phyloP scores from a whole-genome alignment of 352 stramenopile species.

The Detonula confervacea region DNA sequence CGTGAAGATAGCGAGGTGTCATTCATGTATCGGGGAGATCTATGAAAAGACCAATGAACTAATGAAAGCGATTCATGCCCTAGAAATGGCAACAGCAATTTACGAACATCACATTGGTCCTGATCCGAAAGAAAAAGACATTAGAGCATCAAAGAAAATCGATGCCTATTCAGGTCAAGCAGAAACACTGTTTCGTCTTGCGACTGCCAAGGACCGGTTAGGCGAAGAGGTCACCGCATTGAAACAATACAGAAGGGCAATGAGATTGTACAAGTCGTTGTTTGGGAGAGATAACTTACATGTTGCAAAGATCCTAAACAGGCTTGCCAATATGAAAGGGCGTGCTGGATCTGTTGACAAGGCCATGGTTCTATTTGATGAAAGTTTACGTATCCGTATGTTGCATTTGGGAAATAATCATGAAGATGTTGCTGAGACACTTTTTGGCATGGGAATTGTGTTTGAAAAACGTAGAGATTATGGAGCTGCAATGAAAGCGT shows the following conservation, averaged over 20 bases:
- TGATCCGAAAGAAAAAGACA: conserved; percentile 61
- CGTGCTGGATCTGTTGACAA: conserved; percentile 65
- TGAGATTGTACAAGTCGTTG: conserved; percentile 65
- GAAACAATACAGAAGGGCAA: conserved; percentile 62
- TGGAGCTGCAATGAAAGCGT: conserved; percentile 67
- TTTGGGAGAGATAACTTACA: conserved; percentile 60
- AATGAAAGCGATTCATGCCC: conserved; percentile 44
- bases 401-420: conserved; percentile 70
- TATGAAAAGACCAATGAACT: conserved; percentile 67
- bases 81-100: conserved; percentile 57
- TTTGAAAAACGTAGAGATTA: conserved; percentile 66
- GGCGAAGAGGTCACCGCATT: conserved; percentile 60
- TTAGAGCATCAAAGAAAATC: conserved; percentile 49
- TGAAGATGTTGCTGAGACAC: conserved; percentile 66
- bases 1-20: conserved; percentile 68
- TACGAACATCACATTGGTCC: conserved; percentile 60
- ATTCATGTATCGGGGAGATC: conserved; percentile 61
- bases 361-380: conserved; percentile 71
- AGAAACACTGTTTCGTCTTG: conserved; percentile 64
- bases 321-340: conserved; percentile 70
- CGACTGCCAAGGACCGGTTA: conserved; percentile 56
- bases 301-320: conserved; percentile 67
- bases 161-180: conserved; percentile 64
- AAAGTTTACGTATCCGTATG: conserved; percentile 73
- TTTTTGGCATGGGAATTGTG: conserved; percentile 60